A percentile compares a stretch with the other conserved stretches of the same genome.
phyloP scores from a whole-genome alignment of 768 basidiomycete species.

The Nevesoporus exiguus region DNA sequence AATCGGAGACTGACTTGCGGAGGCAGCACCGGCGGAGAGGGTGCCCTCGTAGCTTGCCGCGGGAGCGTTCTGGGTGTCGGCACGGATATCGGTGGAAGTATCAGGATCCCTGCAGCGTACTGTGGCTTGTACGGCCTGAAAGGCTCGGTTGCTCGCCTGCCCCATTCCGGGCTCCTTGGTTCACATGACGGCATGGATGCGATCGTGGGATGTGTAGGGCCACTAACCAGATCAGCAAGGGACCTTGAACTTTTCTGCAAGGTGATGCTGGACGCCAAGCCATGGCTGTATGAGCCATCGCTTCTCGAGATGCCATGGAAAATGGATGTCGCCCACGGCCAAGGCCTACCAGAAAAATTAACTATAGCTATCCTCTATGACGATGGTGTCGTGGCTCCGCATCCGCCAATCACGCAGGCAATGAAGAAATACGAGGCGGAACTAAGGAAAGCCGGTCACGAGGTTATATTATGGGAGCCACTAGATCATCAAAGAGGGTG shows the following conservation, averaged over 20 bases:
- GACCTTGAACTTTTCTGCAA: slow-evolving; percentile 48
- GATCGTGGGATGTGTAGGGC: slow-evolving; percentile 48
- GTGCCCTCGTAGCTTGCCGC: slow-evolving; percentile 41
- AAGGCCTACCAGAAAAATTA: slow-evolving; percentile 39
- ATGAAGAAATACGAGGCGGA: slow-evolving; percentile 38
- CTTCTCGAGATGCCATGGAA: slow-evolving; percentile 51
- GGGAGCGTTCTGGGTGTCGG: slow-evolving; percentile 42
- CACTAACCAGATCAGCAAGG: slow-evolving; percentile 45
- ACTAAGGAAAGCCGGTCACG: slow-evolving; percentile 45
- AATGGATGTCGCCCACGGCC: slow-evolving; percentile 36
- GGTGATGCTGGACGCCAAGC: slow-evolving; percentile 43
- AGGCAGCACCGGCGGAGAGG: slow-evolving; percentile 56
- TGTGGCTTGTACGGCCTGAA: slow-evolving; percentile 44
- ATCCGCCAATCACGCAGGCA: slow-evolving; percentile 45
- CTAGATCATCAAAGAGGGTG: slow-evolving; percentile 42
- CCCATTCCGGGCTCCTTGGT: slow-evolving; percentile 47
- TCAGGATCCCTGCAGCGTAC: slow-evolving; percentile 41
- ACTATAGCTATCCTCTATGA: slow-evolving; percentile 48
- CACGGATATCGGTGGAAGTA: slow-evolving; percentile 49
- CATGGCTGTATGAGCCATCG: slow-evolving; percentile 46
- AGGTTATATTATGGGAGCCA: slow-evolving; percentile 49
- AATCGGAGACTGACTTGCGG: slow-evolving; percentile 71
- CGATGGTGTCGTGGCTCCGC: slow-evolving; percentile 48
- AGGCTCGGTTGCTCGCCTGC: slow-evolving; percentile 48
- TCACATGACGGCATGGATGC: slow-evolving; percentile 54